These are phyloP conservation scores for Trichoderma reesei DNA, from an alignment of 495 filamentous ascomycete species.

Conservation along the genomic window DNA sequence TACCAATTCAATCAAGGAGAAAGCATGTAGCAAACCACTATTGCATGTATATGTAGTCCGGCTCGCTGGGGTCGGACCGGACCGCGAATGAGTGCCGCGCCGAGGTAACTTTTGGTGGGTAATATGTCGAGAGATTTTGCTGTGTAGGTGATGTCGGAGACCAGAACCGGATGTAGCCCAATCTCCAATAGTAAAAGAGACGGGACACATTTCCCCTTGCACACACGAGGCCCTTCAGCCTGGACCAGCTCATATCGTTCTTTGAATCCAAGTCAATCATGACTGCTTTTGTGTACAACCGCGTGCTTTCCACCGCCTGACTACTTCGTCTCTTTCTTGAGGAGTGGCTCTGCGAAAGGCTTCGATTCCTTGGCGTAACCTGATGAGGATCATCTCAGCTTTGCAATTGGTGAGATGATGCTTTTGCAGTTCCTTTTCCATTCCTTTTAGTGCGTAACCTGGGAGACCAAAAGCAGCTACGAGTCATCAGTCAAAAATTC, in stretches of 20 bases:
- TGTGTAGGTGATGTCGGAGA: too few species aligned
- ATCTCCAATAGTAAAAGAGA: too few species aligned
- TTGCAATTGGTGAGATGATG: not conserved
- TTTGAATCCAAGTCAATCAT: not conserved
- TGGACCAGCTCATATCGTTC: not conserved
- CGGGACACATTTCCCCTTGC: too few species aligned
- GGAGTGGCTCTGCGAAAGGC: not conserved
- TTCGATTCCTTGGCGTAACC: not conserved
- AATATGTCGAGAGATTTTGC: too few species aligned
- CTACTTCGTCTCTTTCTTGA: not conserved
- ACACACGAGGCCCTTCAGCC: too few species aligned
- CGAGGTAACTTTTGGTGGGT: too few species aligned
- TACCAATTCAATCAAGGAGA: too few species aligned
- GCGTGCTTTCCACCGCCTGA: not conserved
- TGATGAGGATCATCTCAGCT: not conserved
- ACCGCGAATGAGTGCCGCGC: too few species aligned
- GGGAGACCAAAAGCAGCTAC: not conserved
- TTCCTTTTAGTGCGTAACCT: not conserved
- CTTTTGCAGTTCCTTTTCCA: conserved; percentile 4
- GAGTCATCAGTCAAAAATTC: not conserved
- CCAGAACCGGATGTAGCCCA: too few species aligned
- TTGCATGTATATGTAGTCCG: too few species aligned
- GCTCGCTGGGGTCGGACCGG: too few species aligned
- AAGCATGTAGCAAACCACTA: too few species aligned
- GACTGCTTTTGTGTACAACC: not conserved